Evolutionary conservation across 331 rosid genomes (phyloP).

Genomic region (Pyrus hybrid): DNA sequence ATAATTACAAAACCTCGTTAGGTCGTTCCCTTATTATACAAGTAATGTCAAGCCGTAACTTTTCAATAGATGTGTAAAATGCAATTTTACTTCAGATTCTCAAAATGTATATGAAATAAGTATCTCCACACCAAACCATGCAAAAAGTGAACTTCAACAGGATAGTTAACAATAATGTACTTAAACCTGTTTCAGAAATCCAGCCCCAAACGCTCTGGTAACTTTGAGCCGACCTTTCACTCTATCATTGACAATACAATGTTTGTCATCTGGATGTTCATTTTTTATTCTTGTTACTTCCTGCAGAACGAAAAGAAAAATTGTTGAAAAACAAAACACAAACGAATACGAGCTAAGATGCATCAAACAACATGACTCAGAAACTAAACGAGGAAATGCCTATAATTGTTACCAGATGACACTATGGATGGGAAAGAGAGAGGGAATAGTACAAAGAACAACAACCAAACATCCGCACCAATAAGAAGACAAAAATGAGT

Average conservation of each 20-base stretch:
- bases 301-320: conserved; percentile 35
- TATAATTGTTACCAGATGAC: not conserved
- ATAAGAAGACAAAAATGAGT: conserved; percentile 1
- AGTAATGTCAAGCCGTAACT: not conserved
- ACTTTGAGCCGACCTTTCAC: conserved; percentile 97
- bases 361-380: conserved; percentile 6
- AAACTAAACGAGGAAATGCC: conserved; percentile 1
- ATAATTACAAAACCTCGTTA: not conserved
- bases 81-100: not conserved
- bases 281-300: conserved; percentile 78
- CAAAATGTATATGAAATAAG: not conserved
- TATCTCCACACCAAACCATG: not conserved
- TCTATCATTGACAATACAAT: conserved; percentile 82
- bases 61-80: not conserved
- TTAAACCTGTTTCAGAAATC: conserved; percentile 85
- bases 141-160: not conserved
- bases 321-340: conserved; percentile 13
- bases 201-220: conserved; percentile 95
- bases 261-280: conserved; percentile 89
- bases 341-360: not conserved
- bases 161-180: conserved; percentile 7
- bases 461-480: conserved; percentile 4
- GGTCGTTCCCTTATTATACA: not conserved
- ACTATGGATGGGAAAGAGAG: not conserved
- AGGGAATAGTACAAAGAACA: not conserved